phyloP scores from a whole-genome alignment of 208 protist species.

The Tetramitus jugosus region DNA sequence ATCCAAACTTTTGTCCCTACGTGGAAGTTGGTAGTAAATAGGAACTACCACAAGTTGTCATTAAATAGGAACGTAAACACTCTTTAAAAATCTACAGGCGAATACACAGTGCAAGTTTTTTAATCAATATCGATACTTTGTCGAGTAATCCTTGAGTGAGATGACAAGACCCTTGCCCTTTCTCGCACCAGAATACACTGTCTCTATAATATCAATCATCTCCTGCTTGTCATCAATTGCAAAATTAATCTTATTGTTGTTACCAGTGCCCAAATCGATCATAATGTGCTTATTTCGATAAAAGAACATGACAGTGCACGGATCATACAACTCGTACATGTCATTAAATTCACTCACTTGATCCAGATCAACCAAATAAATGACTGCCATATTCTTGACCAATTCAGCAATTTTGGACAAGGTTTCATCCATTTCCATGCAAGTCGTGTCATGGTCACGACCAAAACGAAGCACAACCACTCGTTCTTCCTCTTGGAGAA shows the following conservation, averaged over 20 bases:
- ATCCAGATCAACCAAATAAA: conserved; percentile 77
- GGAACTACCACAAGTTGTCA: no score
- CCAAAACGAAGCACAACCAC: conserved; percentile 82
- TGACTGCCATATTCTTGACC: conserved; percentile 72
- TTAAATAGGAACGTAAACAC: no score
- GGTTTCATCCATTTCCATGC: conserved; percentile 75
- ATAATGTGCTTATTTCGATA: conserved; percentile 98
- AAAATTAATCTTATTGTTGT: conserved; percentile 99
- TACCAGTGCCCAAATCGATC: conserved; percentile 96
- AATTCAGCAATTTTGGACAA: conserved; percentile 49
- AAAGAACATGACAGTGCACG: conserved; percentile 98
- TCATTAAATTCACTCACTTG: conserved; percentile 95
- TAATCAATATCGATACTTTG: conserved; percentile 71
- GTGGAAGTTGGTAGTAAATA: no score
- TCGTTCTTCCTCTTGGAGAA: conserved; percentile 53
- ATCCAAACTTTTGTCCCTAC: no score
- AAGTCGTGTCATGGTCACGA: conserved; percentile 74
- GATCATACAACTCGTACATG: conserved; percentile 98
- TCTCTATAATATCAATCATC: conserved; percentile 92
- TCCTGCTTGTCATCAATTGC: conserved; percentile 87
- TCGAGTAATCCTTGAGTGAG: conserved; percentile 92
- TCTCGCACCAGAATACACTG: conserved; percentile 84
- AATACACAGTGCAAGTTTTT: no score
- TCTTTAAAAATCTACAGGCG: no score
- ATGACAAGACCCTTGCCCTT: conserved; percentile 88